Evolutionary conservation across 768 basidiomycete species (phyloP), one percentile per base, ranked within the genome.

Genomic region (Boletus huronensis): DNA sequence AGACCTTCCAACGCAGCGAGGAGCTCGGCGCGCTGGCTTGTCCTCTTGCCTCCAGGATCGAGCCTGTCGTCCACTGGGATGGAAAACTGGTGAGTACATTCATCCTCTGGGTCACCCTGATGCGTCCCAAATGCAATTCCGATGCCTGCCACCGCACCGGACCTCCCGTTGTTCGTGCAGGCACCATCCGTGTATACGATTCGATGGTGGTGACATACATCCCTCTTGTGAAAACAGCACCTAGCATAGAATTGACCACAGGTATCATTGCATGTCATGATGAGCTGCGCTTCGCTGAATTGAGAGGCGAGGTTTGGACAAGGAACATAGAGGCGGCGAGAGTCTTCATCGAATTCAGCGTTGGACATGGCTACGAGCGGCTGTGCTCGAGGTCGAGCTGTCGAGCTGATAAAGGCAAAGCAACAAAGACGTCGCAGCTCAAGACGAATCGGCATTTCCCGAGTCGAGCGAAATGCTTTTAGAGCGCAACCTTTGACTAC

Each of bases 1-100:
- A 35, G 68, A 65, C 28, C 38, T 11, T 41, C 28, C 19, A 50
- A 16, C 8, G 38, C 48, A 19, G 48, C 48, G 11, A 50, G 48
- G 10, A 50, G 28, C 21, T 50, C 48, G 5, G 38, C 48, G 5
- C 48, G 48, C 14, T 50, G 48, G 21, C 16, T 50, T 16, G 48
- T 50, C 36, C 48, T 17, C 19, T 23, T 50, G 9, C 38, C 38
- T 17, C n/a, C 16, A 8, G 38, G 38, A 11, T 50, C 48, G 26
- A 50, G 48, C n/a, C 8, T 14, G 1, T 50, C 38, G 6, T 39
- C 26, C 3, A 49, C 36, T 9, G 48, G 48, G n/a, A 49, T 38
- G n/a, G 48, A 39, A 39, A 49, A 49, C 19, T 49, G 48, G 5
- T 36, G 25, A 7, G 6, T 11, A n/a, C n/a, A 11, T 7, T 26